phyloP scores from a whole-genome alignment of 441 rosid species.

The Kokia cookei region DNA sequence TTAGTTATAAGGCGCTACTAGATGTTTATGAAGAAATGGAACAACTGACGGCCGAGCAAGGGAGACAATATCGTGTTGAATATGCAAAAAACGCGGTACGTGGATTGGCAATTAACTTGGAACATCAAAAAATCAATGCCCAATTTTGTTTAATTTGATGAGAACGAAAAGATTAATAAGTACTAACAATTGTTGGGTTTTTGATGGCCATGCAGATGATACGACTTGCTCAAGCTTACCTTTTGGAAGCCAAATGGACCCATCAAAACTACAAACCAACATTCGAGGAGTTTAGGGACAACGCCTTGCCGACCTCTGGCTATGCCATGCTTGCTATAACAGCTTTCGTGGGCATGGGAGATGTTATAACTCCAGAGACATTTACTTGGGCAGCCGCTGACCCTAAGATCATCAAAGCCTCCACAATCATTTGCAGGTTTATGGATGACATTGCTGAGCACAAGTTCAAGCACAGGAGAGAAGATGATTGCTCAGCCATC shows the following conservation, averaged over 20 bases:
- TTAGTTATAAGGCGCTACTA: not conserved
- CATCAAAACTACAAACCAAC: no score
- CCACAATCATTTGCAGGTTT: not conserved
- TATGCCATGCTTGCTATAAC: no score
- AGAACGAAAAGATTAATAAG: no score
- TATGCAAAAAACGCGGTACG: not conserved
- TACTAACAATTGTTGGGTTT: not conserved
- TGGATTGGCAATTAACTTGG: not conserved
- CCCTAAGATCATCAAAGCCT: not conserved
- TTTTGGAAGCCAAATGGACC: no score
- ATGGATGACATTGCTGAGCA: no score
- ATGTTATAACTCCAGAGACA: not conserved
- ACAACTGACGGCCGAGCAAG: not conserved
- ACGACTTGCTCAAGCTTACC: not conserved
- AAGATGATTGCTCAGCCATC: no score
- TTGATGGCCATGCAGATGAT: not conserved
- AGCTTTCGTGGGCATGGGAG: not conserved
- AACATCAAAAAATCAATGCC: not conserved
- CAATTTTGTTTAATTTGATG: no score
- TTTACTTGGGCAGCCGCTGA: not conserved
- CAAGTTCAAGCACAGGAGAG: no score
- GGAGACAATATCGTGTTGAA: not conserved
- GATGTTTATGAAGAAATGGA: not conserved
- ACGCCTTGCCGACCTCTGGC: no score
- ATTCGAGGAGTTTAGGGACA: no score